phyloP scores from a whole-genome alignment of 176 grass and related monocot species.

The Triticum dicoccoides region DNA sequence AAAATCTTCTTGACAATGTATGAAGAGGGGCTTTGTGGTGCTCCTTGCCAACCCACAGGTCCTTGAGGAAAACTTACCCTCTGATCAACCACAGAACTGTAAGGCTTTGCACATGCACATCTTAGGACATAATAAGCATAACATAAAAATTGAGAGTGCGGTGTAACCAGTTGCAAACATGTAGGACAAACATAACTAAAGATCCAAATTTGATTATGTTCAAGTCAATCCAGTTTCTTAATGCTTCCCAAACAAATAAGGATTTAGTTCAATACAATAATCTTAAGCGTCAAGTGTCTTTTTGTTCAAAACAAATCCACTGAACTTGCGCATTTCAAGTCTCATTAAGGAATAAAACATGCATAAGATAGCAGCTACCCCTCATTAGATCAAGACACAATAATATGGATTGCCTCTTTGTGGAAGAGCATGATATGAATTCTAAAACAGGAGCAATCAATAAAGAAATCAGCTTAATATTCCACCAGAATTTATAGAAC shows the following conservation, averaged over 20 bases:
- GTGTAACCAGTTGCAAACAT: not conserved
- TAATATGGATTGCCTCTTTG: not conserved
- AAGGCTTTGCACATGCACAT: not conserved
- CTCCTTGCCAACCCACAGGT: constrained; percentile 71
- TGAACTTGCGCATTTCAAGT: not conserved
- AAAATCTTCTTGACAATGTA: constrained; percentile 92
- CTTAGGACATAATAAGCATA: not conserved
- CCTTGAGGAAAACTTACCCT: constrained; percentile 68
- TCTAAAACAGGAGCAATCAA: constrained; percentile 1
- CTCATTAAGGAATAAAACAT: not conserved
- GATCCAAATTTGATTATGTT: not conserved
- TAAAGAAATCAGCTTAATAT: not conserved
- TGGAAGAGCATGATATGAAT: not conserved
- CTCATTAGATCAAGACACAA: constrained; percentile 6
- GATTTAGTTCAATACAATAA: not conserved
- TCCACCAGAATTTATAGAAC: constrained; percentile 2
- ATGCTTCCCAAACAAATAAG: not conserved
- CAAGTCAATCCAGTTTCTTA: not conserved
- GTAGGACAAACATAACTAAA: not conserved
- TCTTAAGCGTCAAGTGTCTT: not conserved
- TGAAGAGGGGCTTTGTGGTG: constrained; percentile 65
- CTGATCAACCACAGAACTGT: constrained; percentile 42
- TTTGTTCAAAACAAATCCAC: not conserved
- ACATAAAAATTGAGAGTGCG: constrained; percentile 5
- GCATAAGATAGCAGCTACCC: not conserved